These are phyloP conservation scores for Cystofilobasidium bisporidii DNA, from an alignment of 768 basidiomycete genomes.

Conservation along the genomic window DNA sequence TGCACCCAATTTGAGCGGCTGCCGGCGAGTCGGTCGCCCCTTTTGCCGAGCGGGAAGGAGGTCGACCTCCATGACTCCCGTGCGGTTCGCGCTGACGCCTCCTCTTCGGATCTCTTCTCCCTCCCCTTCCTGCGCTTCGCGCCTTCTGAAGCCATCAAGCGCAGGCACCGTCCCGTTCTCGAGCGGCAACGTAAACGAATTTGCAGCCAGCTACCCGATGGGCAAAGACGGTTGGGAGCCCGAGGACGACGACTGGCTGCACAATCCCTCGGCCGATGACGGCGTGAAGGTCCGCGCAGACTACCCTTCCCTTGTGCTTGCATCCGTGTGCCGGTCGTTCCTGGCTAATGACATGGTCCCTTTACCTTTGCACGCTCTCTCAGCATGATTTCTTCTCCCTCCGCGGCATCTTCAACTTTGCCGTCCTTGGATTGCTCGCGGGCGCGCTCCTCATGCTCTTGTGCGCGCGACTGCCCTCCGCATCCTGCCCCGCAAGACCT, in stretches of 20 bases:
- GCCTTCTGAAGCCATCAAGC: neutral
- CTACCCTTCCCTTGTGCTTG: too few relatives aligned
- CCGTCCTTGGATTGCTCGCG: constrained; percentile 56
- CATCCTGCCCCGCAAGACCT: too few relatives aligned
- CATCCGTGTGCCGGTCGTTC: too few relatives aligned
- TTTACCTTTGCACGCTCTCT: neutral
- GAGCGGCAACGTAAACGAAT: neutral
- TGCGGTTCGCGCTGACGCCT: too few relatives aligned
- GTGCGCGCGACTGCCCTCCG: constrained; percentile 43
- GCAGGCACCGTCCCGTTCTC: neutral
- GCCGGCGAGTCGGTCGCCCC: too few relatives aligned
- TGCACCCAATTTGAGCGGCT: too few relatives aligned
- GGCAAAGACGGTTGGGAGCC: constrained; percentile 29
- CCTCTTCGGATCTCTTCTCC: too few relatives aligned
- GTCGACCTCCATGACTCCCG: neutral
- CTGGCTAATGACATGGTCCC: too few relatives aligned
- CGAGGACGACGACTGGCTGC: constrained; percentile 38
- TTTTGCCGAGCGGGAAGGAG: neutral
- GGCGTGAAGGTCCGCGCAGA: neutral
- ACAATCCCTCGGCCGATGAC: constrained; percentile 32
- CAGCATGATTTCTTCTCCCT: neutral
- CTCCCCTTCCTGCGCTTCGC: too few relatives aligned
- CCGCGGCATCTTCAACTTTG: neutral
- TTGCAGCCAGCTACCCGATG: neutral
- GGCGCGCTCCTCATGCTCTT: constrained; percentile 46